Base-by-base conservation (phyloP, 2,329 filamentous ascomycete species). In the Trichoderma afroharzianum region DNA sequence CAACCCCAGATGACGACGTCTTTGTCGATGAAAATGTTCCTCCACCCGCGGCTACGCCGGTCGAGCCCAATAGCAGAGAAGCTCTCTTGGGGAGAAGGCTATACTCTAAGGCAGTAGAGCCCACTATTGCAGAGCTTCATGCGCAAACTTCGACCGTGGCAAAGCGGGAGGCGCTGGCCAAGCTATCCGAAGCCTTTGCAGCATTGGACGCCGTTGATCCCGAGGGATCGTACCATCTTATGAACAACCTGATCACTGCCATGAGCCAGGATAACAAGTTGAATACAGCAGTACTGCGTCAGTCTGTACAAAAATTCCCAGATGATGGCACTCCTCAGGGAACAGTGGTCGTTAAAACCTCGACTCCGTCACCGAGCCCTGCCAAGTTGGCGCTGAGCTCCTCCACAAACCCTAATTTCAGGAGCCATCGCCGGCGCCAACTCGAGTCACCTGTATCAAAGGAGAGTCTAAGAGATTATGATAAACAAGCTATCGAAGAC, bases 181-280 rank as follows among this genome's bases (percentile, higher is more conserved):
- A 90, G 74, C 86, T 98, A 14, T 93, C 93, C 0, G 93, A 97
- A 79, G 95, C 95, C 0, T 97, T 96, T 85, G 92, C 91, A 5
- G 88, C 91, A 14, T 86, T 99, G 36, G 93, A 98, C 80, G 90
- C 93, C 58, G 86, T 95, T 33, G 95, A 99, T 77, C 95, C 95
- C 0, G 95, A 98, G 79, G 95, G 95, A 21, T 90, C 95, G 53
- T 96, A 95, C 77, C 90, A 97, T 75, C 86, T 99, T 18, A 86
- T 99, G 78, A 92, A 91, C 77, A 88, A 89, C 71, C 88, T 97
- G 74, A 86, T 97, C 73, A 87, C 93, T n/a, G 88, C 89, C 71
- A 87, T 97, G 61, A 88, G 92, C 57, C 85, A 87, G 62, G 92
- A 95, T 77, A 84, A 86, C 26, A 93, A 91, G 79, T 85, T 95